These are phyloP conservation scores for Atractiella rhizophila DNA, from an alignment of 768 basidiomycete species.

Conservation along the genomic window DNA sequence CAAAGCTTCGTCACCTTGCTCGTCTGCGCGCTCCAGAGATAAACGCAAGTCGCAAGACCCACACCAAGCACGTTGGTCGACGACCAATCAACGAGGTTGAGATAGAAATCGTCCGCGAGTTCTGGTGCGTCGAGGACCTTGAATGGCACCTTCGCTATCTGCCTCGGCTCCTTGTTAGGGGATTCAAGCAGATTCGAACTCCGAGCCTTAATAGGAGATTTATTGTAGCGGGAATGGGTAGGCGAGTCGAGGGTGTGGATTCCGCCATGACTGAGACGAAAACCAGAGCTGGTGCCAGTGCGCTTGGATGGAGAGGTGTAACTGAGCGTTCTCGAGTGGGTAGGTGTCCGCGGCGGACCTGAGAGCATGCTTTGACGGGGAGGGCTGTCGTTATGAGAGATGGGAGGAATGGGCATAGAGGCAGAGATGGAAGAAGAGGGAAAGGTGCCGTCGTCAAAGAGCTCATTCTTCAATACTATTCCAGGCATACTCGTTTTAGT, in stretches of 20 bases:
- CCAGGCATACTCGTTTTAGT: too few species aligned
- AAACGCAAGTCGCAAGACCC: constrained; percentile 71
- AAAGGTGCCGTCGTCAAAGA: constrained; percentile 19
- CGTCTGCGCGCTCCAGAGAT: constrained; percentile 89
- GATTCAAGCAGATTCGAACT: constrained; percentile 59
- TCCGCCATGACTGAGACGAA: constrained; percentile 10
- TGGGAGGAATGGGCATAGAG: constrained; percentile 15
- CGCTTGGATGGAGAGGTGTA: not conserved
- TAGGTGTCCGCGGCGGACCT: not conserved
- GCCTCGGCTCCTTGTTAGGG: constrained; percentile 52
- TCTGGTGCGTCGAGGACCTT: constrained; percentile 92
- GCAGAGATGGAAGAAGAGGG: constrained; percentile 13
- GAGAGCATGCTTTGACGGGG: constrained; percentile 2
- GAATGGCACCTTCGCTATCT: constrained; percentile 81
- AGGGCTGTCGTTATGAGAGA: too few species aligned
- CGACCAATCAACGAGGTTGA: constrained; percentile 94
- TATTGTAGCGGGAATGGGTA: constrained; percentile 63
- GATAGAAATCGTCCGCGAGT: constrained; percentile 90
- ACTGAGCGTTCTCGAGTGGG: constrained; percentile 4
- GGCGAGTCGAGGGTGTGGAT: constrained; percentile 42
- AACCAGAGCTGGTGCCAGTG: constrained; percentile 13
- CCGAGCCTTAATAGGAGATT: constrained; percentile 64
- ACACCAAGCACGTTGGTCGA: constrained; percentile 85
- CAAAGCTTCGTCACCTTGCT: constrained; percentile 77
- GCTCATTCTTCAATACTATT: constrained; percentile 26